These are phyloP conservation scores for Candida maesae DNA, from an alignment of 805 yeast species.

Conservation along the genomic window DNA sequence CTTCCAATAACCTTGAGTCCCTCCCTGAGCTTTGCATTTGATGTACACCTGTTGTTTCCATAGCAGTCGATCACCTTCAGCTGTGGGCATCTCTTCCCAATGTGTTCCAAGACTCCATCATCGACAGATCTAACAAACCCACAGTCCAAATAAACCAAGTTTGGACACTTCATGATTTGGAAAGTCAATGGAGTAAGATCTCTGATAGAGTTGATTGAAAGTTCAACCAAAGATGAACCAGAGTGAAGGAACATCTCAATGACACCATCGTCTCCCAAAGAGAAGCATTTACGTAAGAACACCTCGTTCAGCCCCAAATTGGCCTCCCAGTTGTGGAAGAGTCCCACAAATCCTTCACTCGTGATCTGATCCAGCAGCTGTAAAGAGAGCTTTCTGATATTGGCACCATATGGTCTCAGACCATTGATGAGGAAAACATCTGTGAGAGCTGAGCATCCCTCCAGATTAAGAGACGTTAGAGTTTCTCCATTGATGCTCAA, in stretches of 20 bases:
- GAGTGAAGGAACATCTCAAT: slow-evolving; percentile 60
- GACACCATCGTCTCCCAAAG: slow-evolving; percentile 60
- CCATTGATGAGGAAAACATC: slow-evolving; percentile 61
- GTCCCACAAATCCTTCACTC: slow-evolving; percentile 56
- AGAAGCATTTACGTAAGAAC: slow-evolving; percentile 61
- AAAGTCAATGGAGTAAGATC: slow-evolving; percentile 49
- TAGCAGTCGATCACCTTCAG: slow-evolving; percentile 71
- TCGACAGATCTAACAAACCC: slow-evolving; percentile 81
- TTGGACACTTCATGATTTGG: slow-evolving; percentile 47
- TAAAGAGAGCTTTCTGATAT: slow-evolving; percentile 56
- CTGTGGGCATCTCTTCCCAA: slow-evolving; percentile 58
- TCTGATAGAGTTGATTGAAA: slow-evolving; percentile 73
- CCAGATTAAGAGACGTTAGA: slow-evolving; percentile 54
- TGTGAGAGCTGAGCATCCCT: slow-evolving; percentile 71
- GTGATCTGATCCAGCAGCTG: slow-evolving; percentile 60
- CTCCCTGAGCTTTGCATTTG: slow-evolving; percentile 45
- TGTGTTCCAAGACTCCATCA: slow-evolving; percentile 55
- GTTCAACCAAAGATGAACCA: slow-evolving; percentile 57
- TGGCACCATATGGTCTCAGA: slow-evolving; percentile 51
- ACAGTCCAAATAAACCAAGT: slow-evolving; percentile 62
- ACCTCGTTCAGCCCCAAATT: slow-evolving; percentile 59
- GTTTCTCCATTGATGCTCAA: slow-evolving; percentile 60
- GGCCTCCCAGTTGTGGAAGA: slow-evolving; percentile 53
- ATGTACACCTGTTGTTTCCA: slow-evolving; percentile 70
- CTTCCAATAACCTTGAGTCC: slow-evolving; percentile 69